These are phyloP conservation scores for Phaffomyces opuntiae DNA, from an alignment of 805 yeast species.

Conservation along the genomic window DNA sequence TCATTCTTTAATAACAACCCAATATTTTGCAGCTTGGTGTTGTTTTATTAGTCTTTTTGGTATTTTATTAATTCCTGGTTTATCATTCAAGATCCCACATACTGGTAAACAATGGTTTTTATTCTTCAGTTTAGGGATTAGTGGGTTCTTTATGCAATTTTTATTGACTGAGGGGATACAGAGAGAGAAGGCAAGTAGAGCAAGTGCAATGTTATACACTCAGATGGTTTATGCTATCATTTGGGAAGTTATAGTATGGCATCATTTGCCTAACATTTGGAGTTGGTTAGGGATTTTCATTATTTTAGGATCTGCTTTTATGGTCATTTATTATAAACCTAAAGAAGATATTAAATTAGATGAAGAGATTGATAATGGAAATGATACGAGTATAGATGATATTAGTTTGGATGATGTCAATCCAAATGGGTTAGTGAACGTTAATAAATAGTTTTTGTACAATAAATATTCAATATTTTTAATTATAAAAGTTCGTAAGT, in stretches of 20 bases:
- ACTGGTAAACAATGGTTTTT: conserved; percentile 60
- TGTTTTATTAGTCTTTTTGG: conserved; percentile 47
- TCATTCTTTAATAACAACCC: conserved; percentile 74
- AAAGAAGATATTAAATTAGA: conserved; percentile 11
- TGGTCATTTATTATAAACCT: conserved; percentile 49
- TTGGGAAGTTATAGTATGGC: conserved; percentile 69
- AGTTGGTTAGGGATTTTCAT: conserved; percentile 64
- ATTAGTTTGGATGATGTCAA: conserved; percentile 9
- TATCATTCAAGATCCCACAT: conserved; percentile 55
- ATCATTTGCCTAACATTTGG: conserved; percentile 63
- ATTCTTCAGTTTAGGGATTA: conserved; percentile 53
- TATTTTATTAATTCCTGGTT: conserved; percentile 48
- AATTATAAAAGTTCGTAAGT: no score
- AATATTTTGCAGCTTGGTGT: conserved; percentile 63
- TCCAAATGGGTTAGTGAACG: not conserved
- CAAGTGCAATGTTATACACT: conserved; percentile 68
- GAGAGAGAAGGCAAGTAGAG: conserved; percentile 70
- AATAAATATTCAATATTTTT: no score
- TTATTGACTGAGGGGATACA: conserved; percentile 77
- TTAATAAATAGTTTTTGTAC: no score
- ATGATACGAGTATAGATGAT: not conserved
- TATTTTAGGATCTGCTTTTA: conserved; percentile 58
- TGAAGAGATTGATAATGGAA: not conserved
- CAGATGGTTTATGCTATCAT: conserved; percentile 72
- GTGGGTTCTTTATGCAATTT: conserved; percentile 82